Percentiles rank a stretch among this genome's conserved stretches.
phyloP scores from a whole-genome alignment of 78 protist genomes.

The Chrysochromulina tobinii region DNA sequence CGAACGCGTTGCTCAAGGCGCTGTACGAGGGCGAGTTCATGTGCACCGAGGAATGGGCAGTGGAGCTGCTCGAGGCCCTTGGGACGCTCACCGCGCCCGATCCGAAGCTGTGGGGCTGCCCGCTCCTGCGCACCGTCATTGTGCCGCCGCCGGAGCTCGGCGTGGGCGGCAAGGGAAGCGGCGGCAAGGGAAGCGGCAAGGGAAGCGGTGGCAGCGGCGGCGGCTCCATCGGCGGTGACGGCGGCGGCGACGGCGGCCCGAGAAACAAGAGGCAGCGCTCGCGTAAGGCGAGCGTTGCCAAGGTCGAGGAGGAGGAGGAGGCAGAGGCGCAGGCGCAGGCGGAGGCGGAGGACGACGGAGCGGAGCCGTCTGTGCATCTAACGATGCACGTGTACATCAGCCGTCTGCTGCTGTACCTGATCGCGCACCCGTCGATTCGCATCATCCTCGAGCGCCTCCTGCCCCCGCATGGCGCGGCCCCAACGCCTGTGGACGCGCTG shows the following conservation, averaged over 20 bases:
- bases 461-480: neutral
- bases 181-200: too few species aligned
- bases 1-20: too few species aligned
- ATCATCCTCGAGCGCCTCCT: neutral
- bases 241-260: neutral
- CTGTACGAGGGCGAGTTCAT: too few species aligned
- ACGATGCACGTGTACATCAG: neutral
- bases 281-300: too few species aligned
- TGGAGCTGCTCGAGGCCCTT: neutral
- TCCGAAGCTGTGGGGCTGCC: neutral
- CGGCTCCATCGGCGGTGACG: neutral
- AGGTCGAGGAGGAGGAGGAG: too few species aligned
- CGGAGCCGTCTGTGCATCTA: neutral
- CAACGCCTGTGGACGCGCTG: neutral
- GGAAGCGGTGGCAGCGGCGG: neutral
- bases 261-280: too few species aligned
- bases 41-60: neutral
- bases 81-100: neutral
- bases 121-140: neutral
- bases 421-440: neutral
- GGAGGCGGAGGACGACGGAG: too few species aligned
- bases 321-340: too few species aligned
- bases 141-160: neutral
- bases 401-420: neutral
- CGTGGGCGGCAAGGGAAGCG: neutral